Conservation (phyloP, 306 rosid genomes). For the Rosa rugosa region DNA sequence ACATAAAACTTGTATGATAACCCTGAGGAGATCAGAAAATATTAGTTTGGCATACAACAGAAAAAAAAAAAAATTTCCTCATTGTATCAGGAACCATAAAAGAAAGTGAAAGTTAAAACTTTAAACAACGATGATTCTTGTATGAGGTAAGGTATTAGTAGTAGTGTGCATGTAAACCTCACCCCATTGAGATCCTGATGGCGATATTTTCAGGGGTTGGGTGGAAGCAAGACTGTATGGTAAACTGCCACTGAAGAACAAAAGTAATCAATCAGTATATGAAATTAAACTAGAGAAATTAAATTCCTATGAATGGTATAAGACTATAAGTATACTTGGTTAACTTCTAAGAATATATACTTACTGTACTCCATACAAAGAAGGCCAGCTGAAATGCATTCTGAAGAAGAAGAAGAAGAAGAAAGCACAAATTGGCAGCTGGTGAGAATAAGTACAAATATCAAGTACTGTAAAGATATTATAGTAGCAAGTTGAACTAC, state of each 20-base stretch:
- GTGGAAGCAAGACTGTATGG: slow-evolving; percentile 51
- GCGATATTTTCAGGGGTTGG: slow-evolving; percentile 31
- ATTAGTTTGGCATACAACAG: neutral
- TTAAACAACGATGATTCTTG: neutral
- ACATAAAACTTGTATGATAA: slow-evolving; percentile 65
- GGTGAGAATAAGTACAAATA: neutral
- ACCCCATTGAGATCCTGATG: slow-evolving; percentile 66
- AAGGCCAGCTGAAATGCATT: slow-evolving; percentile 84
- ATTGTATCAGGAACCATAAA: neutral
- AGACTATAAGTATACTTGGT: neutral
- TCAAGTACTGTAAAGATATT: neutral
- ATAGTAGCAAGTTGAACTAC: slow-evolving; percentile 21
- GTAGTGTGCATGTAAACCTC: neutral
- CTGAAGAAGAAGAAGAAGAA: slow-evolving; percentile 33
- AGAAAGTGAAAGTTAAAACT: neutral
- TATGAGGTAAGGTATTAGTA: neutral
- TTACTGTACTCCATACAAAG: slow-evolving; percentile 66
- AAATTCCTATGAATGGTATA: neutral
- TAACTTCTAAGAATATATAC: slow-evolving; percentile 9
- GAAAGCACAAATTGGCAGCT: neutral
- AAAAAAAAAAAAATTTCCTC: neutral
- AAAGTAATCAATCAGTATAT: neutral
- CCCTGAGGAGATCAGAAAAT: slow-evolving; percentile 47
- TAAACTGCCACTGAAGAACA: slow-evolving; percentile 39
- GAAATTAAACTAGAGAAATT: slow-evolving; percentile 13